phyloP scores from a whole-genome alignment of 495 filamentous ascomycete species.

The Neurospora sp. region DNA sequence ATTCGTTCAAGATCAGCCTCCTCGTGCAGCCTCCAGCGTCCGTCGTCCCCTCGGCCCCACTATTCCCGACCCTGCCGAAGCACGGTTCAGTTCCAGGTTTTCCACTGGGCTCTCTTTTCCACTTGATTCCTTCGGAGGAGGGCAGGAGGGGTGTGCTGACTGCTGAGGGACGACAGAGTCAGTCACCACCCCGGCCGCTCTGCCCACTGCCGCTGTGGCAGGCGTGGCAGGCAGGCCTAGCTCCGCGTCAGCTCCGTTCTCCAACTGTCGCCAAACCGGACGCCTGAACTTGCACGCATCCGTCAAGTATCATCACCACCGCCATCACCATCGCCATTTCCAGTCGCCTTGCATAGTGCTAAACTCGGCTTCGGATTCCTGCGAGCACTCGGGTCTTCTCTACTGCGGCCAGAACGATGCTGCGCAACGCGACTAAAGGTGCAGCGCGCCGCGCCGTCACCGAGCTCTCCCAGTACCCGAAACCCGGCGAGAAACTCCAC shows the following conservation, averaged over 20 bases:
- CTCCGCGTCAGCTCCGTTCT: neutral
- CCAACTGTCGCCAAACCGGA: neutral
- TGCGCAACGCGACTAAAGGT: constrained; percentile 37
- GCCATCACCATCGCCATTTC: neutral
- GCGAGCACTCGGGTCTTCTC: neutral
- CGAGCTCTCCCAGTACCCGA: constrained; percentile 59
- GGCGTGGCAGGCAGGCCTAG: neutral
- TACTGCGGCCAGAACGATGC: constrained; percentile 25
- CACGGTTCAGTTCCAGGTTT: neutral
- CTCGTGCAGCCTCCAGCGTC: neutral
- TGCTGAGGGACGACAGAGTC: neutral
- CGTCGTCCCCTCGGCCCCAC: neutral
- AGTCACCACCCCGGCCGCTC: neutral
- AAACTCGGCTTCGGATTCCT: neutral
- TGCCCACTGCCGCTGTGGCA: neutral
- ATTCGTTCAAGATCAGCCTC: neutral
- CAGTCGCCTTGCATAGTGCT: neutral
- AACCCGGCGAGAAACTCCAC: constrained; percentile 73
- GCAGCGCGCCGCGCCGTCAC: constrained; percentile 57
- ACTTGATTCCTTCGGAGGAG: neutral
- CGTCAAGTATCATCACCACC: neutral
- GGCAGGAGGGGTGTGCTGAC: neutral
- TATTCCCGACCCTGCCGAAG: neutral
- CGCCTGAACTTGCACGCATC: neutral
- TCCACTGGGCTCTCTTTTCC: neutral